These are phyloP conservation scores for Scenedesmus sp. DNA, from an alignment of 163 green algal species.

Conservation along the genomic window DNA sequence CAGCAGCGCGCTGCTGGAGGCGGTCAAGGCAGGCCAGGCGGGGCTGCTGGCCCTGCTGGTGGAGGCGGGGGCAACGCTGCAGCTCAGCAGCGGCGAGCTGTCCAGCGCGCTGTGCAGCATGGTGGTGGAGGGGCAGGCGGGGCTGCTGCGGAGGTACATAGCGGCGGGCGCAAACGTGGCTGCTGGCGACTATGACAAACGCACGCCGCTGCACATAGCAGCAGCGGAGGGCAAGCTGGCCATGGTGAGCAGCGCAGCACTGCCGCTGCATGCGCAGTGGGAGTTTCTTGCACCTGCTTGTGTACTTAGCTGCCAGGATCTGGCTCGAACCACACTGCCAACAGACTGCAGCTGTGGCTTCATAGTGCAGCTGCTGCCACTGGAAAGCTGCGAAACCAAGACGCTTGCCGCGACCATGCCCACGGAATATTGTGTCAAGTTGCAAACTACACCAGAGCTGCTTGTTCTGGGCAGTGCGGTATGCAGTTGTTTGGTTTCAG, in stretches of 20 bases:
- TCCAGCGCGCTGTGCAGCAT: slow-evolving; percentile 20
- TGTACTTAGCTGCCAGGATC: no score
- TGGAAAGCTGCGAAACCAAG: no score
- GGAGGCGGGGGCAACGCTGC: slow-evolving; percentile 18
- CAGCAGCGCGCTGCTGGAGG: slow-evolving; percentile 43
- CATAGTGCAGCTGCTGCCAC: background rate
- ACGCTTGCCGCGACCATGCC: no score
- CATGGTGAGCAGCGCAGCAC: slow-evolving; percentile 33
- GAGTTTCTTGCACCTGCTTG: background rate
- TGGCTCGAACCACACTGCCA: no score
- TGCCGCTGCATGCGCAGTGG: background rate
- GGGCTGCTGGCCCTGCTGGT: slow-evolving; percentile 22
- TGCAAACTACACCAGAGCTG: no score
- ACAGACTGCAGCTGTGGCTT: no score
- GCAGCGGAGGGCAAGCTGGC: slow-evolving; percentile 62
- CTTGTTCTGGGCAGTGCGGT: no score
- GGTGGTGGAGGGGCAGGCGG: slow-evolving; percentile 47
- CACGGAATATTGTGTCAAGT: no score
- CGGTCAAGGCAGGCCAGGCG: slow-evolving; percentile 5
- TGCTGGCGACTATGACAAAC: slow-evolving; percentile 65
- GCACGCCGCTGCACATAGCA: slow-evolving; percentile 69
- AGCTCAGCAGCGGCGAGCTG: slow-evolving; percentile 28
- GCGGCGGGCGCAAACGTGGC: slow-evolving; percentile 59
- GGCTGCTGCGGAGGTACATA: slow-evolving; percentile 63
- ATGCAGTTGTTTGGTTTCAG: no score